phyloP scores from a whole-genome alignment of 352 stramenopile species.

The Phytophthora boehmeriae region DNA sequence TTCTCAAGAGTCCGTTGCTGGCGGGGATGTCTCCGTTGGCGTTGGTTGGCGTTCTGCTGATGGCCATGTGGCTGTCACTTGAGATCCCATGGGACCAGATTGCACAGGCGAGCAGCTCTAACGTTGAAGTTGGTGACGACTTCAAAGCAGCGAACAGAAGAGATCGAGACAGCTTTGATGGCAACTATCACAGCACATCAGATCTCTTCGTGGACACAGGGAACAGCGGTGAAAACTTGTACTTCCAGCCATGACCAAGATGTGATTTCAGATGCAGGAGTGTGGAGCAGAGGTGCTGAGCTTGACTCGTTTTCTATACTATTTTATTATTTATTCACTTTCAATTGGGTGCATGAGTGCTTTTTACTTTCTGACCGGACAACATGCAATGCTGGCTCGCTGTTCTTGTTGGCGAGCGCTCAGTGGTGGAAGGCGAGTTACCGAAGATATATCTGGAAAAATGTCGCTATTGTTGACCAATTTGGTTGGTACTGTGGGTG shows the following conservation, averaged over 20 bases:
- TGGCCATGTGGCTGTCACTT: conserved; percentile 47
- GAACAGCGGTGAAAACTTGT: conserved; percentile 11
- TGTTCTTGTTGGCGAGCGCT: conserved; percentile 28
- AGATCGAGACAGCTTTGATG: background rate
- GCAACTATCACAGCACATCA: background rate
- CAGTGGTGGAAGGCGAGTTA: conserved; percentile 53
- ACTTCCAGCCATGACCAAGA: conserved; percentile 15
- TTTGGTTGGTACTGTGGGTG: conserved; percentile 29
- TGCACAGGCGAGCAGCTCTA: conserved; percentile 16
- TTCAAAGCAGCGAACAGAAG: background rate
- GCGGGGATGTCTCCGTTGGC: conserved; percentile 31
- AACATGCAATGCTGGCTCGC: conserved; percentile 11
- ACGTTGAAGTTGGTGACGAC: conserved; percentile 12
- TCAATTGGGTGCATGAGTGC: conserved; percentile 4
- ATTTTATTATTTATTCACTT: conserved; percentile 39
- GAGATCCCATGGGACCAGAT: conserved; percentile 51
- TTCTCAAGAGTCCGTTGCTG: conserved; percentile 26
- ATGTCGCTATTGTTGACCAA: conserved; percentile 22
- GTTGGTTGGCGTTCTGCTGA: conserved; percentile 41
- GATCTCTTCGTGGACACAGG: conserved; percentile 27
- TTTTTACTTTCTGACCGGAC: conserved; percentile 15
- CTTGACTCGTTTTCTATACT: conserved; percentile 10
- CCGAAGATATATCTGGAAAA: conserved; percentile 20
- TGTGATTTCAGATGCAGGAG: conserved; percentile 6
- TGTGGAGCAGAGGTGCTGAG: conserved; percentile 14